A percentile compares a stretch with the other conserved stretches of the same genome.
Evolutionary conservation across 768 basidiomycete genomes (phyloP).

Genomic region (Hortiboletus flavorubellus): DNA sequence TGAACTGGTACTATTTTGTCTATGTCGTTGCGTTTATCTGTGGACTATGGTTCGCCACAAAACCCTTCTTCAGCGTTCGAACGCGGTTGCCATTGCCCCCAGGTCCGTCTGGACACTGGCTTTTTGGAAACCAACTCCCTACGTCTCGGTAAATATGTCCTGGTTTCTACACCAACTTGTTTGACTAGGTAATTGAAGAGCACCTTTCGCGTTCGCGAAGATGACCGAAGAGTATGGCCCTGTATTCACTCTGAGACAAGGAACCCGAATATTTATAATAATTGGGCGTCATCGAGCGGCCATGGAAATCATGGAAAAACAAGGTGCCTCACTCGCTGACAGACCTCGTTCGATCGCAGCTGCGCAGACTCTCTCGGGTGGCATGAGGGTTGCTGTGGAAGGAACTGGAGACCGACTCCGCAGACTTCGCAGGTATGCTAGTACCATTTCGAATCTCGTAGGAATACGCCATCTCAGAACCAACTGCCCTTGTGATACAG

Average conservation of each 20-base stretch:
- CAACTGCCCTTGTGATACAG: slow-evolving; percentile 9
- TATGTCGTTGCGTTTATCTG: background rate
- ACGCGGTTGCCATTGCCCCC: background rate
- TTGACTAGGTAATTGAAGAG: slow-evolving; percentile 3
- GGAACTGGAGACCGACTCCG: slow-evolving; percentile 31
- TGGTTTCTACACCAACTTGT: background rate
- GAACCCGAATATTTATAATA: slow-evolving; percentile 23
- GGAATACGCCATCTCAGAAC: background rate
- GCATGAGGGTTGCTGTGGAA: slow-evolving; percentile 29
- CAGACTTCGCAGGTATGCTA: slow-evolving; percentile 23
- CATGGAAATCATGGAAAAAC: slow-evolving; percentile 39
- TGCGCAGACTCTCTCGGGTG: slow-evolving; percentile 32
- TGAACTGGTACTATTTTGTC: background rate
- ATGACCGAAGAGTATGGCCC: slow-evolving; percentile 61
- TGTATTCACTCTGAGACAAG: slow-evolving; percentile 52
- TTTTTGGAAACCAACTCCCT: background rate
- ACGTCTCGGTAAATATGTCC: background rate
- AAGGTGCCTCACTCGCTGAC: slow-evolving; percentile 34
- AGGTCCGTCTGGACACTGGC: background rate
- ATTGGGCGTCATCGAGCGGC: slow-evolving; percentile 33
- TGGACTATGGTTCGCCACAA: background rate
- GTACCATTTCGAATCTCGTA: background rate
- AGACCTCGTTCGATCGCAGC: slow-evolving; percentile 36
- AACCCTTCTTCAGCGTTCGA: background rate
- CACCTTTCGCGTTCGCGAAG: slow-evolving; percentile 41